A percentile compares a stretch with the other conserved stretches of the same genome.
phyloP scores from a whole-genome alignment of 768 basidiomycete species.

The Lyophyllum decastes region DNA sequence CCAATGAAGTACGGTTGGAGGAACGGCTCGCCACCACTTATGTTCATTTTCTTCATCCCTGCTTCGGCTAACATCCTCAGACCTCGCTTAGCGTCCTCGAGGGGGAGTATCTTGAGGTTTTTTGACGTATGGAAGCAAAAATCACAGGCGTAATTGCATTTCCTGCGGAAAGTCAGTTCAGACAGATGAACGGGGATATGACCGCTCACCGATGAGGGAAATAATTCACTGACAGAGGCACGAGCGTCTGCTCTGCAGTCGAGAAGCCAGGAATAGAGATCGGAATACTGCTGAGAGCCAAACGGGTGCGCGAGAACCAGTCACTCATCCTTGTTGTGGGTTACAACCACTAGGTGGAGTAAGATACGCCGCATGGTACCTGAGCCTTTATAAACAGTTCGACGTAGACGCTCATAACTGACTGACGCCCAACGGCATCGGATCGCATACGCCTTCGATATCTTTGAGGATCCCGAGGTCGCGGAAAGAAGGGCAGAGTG shows the following conservation, averaged over 20 bases:
- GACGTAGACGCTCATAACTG: neutral
- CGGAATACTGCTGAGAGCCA: neutral
- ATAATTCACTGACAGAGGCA: neutral
- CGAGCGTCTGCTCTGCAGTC: neutral
- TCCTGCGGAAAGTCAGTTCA: conserved; percentile 14
- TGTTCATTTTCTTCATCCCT: conserved; percentile 20
- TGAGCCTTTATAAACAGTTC: neutral
- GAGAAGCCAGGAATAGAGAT: neutral
- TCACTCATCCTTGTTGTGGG: neutral
- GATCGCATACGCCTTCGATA: too few relatives aligned
- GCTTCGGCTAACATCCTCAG: conserved; percentile 14
- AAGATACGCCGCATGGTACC: too few relatives aligned
- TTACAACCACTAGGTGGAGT: too few relatives aligned
- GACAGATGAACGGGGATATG: too few relatives aligned
- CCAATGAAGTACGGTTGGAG: conserved; percentile 38
- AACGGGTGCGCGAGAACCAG: neutral
- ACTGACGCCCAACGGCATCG: neutral
- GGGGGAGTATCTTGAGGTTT: conserved; percentile 31
- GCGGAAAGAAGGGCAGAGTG: too few relatives aligned
- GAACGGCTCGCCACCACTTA: conserved; percentile 25
- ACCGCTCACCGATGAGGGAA: neutral
- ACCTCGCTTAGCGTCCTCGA: conserved; percentile 32
- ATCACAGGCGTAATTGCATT: conserved; percentile 38
- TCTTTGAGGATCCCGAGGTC: too few relatives aligned
- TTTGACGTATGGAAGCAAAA: conserved; percentile 44